Conservation (phyloP, 805 yeast genomes). For the Yamadazyma paraphyllophila region DNA sequence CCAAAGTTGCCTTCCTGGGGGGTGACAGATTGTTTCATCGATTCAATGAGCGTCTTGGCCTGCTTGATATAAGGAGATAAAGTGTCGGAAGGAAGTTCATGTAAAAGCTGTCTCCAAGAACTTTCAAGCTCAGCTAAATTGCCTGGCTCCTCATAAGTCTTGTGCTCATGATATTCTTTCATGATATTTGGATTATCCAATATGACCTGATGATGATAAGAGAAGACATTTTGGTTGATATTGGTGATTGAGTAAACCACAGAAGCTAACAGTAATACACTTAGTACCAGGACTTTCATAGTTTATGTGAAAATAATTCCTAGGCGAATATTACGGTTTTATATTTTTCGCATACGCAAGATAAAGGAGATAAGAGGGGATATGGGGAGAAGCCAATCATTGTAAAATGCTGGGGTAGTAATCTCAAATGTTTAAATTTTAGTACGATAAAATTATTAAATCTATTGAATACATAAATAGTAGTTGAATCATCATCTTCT, state of each 20-base stretch:
- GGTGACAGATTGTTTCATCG: neutral
- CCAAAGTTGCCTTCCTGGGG: neutral
- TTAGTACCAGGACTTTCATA: too few species aligned
- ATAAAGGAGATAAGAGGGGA: neutral
- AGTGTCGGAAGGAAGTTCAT: neutral
- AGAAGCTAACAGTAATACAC: neutral
- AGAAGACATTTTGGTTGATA: slow-evolving; percentile 9
- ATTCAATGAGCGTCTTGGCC: neutral
- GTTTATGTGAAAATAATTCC: neutral
- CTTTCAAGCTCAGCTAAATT: neutral
- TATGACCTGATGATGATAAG: slow-evolving; percentile 7
- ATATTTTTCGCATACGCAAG: neutral
- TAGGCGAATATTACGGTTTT: neutral
- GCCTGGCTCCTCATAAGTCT: neutral
- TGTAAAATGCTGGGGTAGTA: too few species aligned
- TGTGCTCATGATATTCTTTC: slow-evolving; percentile 9
- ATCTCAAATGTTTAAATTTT: too few species aligned
- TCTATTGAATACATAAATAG: neutral
- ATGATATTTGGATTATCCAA: slow-evolving; percentile 12
- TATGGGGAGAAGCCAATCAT: neutral
- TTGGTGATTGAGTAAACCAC: neutral
- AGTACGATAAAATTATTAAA: too few species aligned
- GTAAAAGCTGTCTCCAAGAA: slow-evolving; percentile 4
- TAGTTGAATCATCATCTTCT: neutral
- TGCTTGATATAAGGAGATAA: slow-evolving; percentile 4